Base-by-base conservation (phyloP, 2,329 filamentous ascomycete genomes). In the Talaromyces islandicus region DNA sequence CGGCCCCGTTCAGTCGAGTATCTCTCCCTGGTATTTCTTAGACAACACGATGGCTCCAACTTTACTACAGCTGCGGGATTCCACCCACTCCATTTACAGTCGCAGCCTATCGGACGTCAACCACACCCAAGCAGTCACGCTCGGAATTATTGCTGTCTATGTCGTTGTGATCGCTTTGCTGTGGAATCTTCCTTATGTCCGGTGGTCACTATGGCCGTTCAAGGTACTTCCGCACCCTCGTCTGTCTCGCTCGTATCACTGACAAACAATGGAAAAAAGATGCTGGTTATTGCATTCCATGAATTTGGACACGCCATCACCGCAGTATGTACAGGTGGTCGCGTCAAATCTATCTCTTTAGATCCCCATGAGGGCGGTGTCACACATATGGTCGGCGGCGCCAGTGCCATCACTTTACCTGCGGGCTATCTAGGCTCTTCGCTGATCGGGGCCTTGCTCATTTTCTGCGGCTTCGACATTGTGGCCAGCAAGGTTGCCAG, bases 221-320 rank as follows among this genome's bases (percentile, higher is more conserved):
- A 92, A 92, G 78, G 87, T 89, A 71, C 64, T 71, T 62, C 61
- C 17, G 32, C 48, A 30, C 4, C 19, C n/a, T 3, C 21, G 29
- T 56, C n/a, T n/a, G n/a, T n/a, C n/a, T n/a, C n/a, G n/a, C n/a
- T n/a, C n/a, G n/a, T n/a, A n/a, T n/a, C n/a, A n/a, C n/a, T n/a
- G n/a, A n/a, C n/a, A n/a, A n/a, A n/a, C n/a, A n/a, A n/a, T n/a
- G n/a, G n/a, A 38, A 17, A 30, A 50, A 38, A 89, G 86, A 91
- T 92, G 89, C 82, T 92, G 21, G 88, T 90, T 56, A 92, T 92
- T 64, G 89, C 89, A 41, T 92, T 92, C 73, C 89, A 92, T 75
- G 89, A 92, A 68, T 83, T 92, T 69, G 85, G 88, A 12, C 89
- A 92, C 74, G 89, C 89, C 54, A 83, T 91, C 67, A 85, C 85